Percentiles rank a stretch among this genome's conserved stretches.
Conservation (phyloP, 352 stramenopile species). For the Phytophthora pini region DNA sequence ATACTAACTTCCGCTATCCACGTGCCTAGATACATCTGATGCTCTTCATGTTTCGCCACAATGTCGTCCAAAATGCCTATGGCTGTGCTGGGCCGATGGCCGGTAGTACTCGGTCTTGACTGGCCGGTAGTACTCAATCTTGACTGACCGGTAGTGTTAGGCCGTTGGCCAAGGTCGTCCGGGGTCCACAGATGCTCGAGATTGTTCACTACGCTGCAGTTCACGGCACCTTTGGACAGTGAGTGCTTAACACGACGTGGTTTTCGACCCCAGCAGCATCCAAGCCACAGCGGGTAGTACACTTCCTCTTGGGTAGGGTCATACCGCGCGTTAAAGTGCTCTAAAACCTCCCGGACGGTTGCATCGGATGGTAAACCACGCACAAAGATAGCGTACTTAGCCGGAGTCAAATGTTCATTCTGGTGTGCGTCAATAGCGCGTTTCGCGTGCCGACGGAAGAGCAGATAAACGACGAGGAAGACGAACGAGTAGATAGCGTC, state of each 20-base stretch:
- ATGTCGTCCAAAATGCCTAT: slow-evolving; percentile 6
- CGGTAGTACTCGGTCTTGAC: not conserved
- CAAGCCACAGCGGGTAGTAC: slow-evolving; percentile 67
- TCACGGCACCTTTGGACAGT: slow-evolving; percentile 45
- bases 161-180: slow-evolving; percentile 6
- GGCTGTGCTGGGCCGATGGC: not conserved
- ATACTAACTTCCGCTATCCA: slow-evolving; percentile 91
- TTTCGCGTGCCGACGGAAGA: slow-evolving; percentile 51
- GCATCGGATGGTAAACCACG: slow-evolving; percentile 71
- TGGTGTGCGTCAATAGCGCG: slow-evolving; percentile 68
- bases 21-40: slow-evolving; percentile 72
- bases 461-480: slow-evolving; percentile 73
- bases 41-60: slow-evolving; percentile 16
- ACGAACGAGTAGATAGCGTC: slow-evolving; percentile 72
- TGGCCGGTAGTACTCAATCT: slow-evolving; percentile 1
- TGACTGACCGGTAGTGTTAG: not conserved
- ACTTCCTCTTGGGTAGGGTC: slow-evolving; percentile 74
- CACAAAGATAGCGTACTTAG: slow-evolving; percentile 85
- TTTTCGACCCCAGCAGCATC: slow-evolving; percentile 64
- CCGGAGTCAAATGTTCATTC: slow-evolving; percentile 80
- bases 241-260: slow-evolving; percentile 58
- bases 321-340: slow-evolving; percentile 82
- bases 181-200: slow-evolving; percentile 64
- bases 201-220: slow-evolving; percentile 62
- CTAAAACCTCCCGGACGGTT: slow-evolving; percentile 65